These are phyloP conservation scores for Penicillium freii DNA, from an alignment of 2,329 filamentous ascomycete genomes.

Conservation along the genomic window DNA sequence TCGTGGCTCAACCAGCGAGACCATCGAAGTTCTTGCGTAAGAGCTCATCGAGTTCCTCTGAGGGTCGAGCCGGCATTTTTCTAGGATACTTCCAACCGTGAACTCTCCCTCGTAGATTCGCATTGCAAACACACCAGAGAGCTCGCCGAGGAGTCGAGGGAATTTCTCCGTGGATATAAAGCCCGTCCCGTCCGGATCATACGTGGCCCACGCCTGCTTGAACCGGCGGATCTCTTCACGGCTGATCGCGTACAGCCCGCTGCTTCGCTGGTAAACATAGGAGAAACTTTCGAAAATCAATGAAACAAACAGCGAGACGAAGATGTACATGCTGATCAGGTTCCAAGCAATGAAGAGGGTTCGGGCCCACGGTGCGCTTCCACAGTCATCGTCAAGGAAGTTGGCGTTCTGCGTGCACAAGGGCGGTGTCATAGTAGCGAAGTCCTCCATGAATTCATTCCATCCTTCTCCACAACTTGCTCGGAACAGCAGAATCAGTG, in stretches of 20 bases:
- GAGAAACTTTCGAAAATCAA: constrained; percentile 99
- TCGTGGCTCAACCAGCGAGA: constrained; percentile 17
- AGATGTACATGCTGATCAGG: constrained; percentile 99
- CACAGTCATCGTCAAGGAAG: constrained; percentile 90
- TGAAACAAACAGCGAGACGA: constrained; percentile 96
- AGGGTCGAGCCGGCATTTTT: constrained; percentile 67
- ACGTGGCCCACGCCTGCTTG: constrained; percentile 97
- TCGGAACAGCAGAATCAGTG: constrained; percentile 86
- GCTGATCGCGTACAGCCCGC: constrained; percentile 84
- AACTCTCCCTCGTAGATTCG: constrained; percentile 90
- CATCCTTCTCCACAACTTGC: constrained; percentile 94
- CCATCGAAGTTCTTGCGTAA: constrained; percentile 37
- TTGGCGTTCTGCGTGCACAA: constrained; percentile 69
- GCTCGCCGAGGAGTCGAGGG: constrained; percentile 77
- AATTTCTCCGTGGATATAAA: constrained; percentile 90
- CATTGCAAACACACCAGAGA: constrained; percentile 96
- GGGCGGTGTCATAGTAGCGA: constrained; percentile 73
- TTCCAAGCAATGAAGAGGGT: constrained; percentile 95
- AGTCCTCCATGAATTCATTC: constrained; percentile 97
- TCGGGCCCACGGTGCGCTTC: constrained; percentile 83
- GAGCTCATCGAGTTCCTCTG: constrained; percentile 22
- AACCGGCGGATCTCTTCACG: constrained; percentile 93
- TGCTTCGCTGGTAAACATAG: constrained; percentile 96
- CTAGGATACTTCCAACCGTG: constrained; percentile 80
- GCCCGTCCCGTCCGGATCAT: constrained; percentile 86